Evolutionary conservation across 805 yeast species (phyloP).

Genomic region (Candida takata): DNA sequence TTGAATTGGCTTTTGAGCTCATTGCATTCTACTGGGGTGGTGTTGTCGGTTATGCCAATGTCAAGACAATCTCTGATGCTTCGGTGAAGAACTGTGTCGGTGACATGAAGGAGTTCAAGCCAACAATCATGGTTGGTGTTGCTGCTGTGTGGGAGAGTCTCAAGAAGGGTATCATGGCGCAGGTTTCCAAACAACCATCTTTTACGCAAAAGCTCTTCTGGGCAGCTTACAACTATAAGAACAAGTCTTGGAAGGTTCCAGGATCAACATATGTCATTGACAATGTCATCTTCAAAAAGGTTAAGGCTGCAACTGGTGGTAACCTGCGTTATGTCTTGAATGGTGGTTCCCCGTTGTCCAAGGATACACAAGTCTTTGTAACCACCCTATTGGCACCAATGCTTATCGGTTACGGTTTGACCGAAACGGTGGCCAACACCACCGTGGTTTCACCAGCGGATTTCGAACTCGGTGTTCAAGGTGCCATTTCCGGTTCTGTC

Average conservation of each 20-base stretch:
- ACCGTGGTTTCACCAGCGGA: constrained; percentile 57
- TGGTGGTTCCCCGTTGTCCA: constrained; percentile 90
- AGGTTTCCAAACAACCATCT: constrained; percentile 60
- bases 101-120: constrained; percentile 80
- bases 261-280: constrained; percentile 62
- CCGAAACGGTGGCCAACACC: constrained; percentile 92
- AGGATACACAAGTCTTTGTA: constrained; percentile 76
- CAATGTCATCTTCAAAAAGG: constrained; percentile 70
- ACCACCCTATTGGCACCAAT: constrained; percentile 72
- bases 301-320: constrained; percentile 95
- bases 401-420: constrained; percentile 92
- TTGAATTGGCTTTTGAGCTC: constrained; percentile 86
- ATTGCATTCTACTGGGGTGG: constrained; percentile 84
- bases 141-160: constrained; percentile 98
- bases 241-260: constrained; percentile 62
- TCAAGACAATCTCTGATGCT: constrained; percentile 79
- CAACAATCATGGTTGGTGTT: constrained; percentile 95
- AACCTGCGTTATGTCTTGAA: constrained; percentile 62
- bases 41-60: constrained; percentile 81
- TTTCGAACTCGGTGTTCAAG: constrained; percentile 71
- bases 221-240: constrained; percentile 75
- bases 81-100: constrained; percentile 82
- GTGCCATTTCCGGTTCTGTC: constrained; percentile 75
- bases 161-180: constrained; percentile 82
- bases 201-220: constrained; percentile 78